phyloP scores from a whole-genome alignment of 768 basidiomycete species.

The Tephrocybe rancida region DNA sequence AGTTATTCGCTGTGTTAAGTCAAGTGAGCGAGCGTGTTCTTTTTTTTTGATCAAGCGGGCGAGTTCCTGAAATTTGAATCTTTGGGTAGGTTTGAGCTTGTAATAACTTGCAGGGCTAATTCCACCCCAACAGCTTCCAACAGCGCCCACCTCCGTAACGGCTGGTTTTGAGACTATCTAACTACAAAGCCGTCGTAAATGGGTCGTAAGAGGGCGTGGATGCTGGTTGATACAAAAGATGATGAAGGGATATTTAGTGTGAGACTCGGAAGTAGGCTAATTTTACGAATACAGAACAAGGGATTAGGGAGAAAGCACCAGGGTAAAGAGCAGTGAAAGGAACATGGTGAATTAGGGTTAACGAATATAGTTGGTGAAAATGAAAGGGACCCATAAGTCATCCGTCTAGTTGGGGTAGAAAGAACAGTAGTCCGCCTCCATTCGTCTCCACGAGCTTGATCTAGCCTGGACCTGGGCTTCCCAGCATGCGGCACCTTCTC shows the following conservation, averaged over 20 bases:
- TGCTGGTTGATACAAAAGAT: conserved; percentile 16
- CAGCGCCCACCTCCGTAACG: too few relatives aligned
- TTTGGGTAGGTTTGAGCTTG: too few relatives aligned
- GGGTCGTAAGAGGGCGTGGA: conserved; percentile 8
- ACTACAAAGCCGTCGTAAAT: conserved; percentile 8
- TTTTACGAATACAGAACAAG: neutral
- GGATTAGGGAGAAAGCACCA: conserved; percentile 1
- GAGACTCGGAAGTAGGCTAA: conserved; percentile 5
- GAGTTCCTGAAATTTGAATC: too few relatives aligned
- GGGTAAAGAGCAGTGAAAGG: conserved; percentile 1
- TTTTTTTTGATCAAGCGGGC: too few relatives aligned
- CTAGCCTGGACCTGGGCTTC: conserved; percentile 52
- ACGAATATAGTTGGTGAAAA: conserved; percentile 15
- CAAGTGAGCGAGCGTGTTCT: too few relatives aligned
- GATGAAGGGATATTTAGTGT: too few relatives aligned
- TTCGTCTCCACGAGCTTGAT: conserved; percentile 35
- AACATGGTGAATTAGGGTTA: conserved; percentile 18
- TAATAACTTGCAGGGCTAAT: too few relatives aligned
- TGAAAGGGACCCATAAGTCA: conserved; percentile 3
- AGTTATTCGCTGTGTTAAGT: too few relatives aligned
- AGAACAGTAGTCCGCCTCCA: conserved; percentile 28
- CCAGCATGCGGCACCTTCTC: conserved; percentile 66
- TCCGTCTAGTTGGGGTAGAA: neutral
- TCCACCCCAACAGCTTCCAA: too few relatives aligned
- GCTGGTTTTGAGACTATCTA: too few relatives aligned